Conservation (phyloP, 2,329 filamentous ascomycete genomes). For the Hymenoscyphus fraxineus region DNA sequence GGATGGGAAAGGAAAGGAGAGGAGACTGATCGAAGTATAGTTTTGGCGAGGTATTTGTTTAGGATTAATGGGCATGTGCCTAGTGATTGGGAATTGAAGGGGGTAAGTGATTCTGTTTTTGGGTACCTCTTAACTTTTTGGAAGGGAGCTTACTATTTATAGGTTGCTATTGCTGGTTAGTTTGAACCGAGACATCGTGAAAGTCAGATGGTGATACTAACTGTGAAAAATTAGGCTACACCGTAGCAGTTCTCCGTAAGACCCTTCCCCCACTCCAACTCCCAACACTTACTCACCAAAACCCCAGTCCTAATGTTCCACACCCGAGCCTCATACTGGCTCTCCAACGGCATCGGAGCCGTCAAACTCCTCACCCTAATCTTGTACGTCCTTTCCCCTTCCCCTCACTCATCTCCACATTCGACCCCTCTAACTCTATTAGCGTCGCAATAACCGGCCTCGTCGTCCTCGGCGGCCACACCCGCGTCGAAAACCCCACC, state of each 20-base stretch:
- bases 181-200: background rate
- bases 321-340: constrained; percentile 54
- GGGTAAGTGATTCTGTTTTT: constrained; percentile 33
- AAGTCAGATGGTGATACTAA: background rate
- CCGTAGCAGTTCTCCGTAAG: constrained; percentile 45
- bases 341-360: constrained; percentile 53
- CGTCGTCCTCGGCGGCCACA: constrained; percentile 57
- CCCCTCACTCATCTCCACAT: too few species aligned
- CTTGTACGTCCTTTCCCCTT: constrained; percentile 40
- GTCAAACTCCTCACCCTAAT: constrained; percentile 60
- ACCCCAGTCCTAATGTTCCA: constrained; percentile 44
- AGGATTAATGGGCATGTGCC: constrained; percentile 48
- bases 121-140: background rate
- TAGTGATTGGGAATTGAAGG: constrained; percentile 62
- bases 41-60: constrained; percentile 61
- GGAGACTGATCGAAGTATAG: constrained; percentile 29
- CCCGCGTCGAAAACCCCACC: constrained; percentile 46
- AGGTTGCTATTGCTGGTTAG: constrained; percentile 1
- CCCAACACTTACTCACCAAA: background rate
- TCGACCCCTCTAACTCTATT: constrained; percentile 8
- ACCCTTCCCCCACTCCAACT: constrained; percentile 13
- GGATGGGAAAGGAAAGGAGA: background rate
- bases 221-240: constrained; percentile 50
- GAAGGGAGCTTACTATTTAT: background rate
- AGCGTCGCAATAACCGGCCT: constrained; percentile 55